phyloP scores from a whole-genome alignment of 371 early-diverging fungal genomes.

The Mucor velutinosus region DNA sequence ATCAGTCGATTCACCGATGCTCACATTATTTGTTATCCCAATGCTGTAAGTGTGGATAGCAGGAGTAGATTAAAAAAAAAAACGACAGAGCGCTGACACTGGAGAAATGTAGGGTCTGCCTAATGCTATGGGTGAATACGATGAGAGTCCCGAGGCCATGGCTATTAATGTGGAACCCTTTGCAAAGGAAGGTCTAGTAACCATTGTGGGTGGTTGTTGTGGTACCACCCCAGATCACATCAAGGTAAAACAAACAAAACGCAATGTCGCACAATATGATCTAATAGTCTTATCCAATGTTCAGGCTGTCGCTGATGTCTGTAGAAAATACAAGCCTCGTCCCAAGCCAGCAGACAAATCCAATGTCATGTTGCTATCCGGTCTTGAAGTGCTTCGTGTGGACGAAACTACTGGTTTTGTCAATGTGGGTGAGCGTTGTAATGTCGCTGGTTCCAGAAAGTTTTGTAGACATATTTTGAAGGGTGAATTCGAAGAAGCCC shows the following conservation, averaged over 20 bases:
- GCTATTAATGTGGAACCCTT: conserved; percentile 81
- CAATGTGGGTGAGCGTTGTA: conserved; percentile 95
- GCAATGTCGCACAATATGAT: background rate
- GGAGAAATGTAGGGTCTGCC: conserved; percentile 63
- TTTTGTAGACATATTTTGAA: conserved; percentile 91
- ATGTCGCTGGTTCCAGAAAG: conserved; percentile 92
- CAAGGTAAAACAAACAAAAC: conserved; percentile 41
- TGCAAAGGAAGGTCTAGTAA: conserved; percentile 88
- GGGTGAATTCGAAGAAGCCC: conserved; percentile 88
- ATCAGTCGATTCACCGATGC: conserved; percentile 81
- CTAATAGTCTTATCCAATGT: background rate
- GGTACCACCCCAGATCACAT: conserved; percentile 95
- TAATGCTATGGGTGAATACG: conserved; percentile 88
- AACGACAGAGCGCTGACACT: background rate
- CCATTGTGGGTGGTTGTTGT: conserved; percentile 96
- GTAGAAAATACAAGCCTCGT: conserved; percentile 77
- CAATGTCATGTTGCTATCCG: conserved; percentile 78
- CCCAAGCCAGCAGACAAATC: conserved; percentile 63
- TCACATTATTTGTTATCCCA: conserved; percentile 92
- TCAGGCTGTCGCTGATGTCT: conserved; percentile 78
- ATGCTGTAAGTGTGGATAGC: conserved; percentile 65
- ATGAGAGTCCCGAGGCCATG: conserved; percentile 87
- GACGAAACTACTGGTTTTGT: conserved; percentile 83
- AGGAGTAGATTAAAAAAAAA: background rate
- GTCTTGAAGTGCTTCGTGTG: conserved; percentile 81